Evolutionary conservation across 768 basidiomycete species (phyloP).

Genomic region (Artomyces pyxidatus): DNA sequence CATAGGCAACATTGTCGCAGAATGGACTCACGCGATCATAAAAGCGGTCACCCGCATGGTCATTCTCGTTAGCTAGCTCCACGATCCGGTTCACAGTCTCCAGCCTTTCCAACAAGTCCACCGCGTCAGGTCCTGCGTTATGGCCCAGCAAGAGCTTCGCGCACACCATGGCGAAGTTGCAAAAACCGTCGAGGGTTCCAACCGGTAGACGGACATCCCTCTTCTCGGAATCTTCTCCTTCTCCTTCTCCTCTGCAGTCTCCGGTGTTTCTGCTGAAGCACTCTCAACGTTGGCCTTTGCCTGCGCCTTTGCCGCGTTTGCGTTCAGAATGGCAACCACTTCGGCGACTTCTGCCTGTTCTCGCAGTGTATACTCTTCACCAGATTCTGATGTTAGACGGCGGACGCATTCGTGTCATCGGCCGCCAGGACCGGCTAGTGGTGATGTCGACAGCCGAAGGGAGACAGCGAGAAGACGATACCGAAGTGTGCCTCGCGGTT

Average conservation of each 20-base stretch:
- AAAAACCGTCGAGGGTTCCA: slow-evolving; percentile 68
- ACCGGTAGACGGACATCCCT: slow-evolving; percentile 26
- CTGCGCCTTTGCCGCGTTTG: not conserved
- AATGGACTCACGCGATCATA: slow-evolving; percentile 72
- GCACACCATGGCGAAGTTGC: slow-evolving; percentile 71
- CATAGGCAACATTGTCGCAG: not conserved
- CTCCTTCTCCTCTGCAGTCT: slow-evolving; percentile 13
- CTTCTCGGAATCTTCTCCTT: slow-evolving; percentile 23
- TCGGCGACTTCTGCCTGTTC: slow-evolving; percentile 41
- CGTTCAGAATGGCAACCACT: slow-evolving; percentile 11
- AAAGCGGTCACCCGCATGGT: slow-evolving; percentile 89
- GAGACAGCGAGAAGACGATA: slow-evolving; percentile 83
- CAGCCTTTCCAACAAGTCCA: slow-evolving; percentile 89
- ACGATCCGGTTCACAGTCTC: slow-evolving; percentile 80
- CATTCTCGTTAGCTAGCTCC: slow-evolving; percentile 78
- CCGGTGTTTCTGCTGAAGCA: slow-evolving; percentile 8
- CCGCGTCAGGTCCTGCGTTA: slow-evolving; percentile 97
- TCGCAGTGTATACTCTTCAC: slow-evolving; percentile 80
- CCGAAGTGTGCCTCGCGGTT: slow-evolving; percentile 89
- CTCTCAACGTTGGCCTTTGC: not conserved
- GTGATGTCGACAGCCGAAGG: slow-evolving; percentile 55
- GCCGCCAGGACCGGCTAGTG: slow-evolving; percentile 77
- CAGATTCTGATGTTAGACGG: slow-evolving; percentile 92
- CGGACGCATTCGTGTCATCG: slow-evolving; percentile 99
- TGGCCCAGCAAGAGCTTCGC: slow-evolving; percentile 85